Evolutionary conservation across 2,329 filamentous ascomycete genomes (phyloP).

Genomic region (Macrophomina phaseolina): DNA sequence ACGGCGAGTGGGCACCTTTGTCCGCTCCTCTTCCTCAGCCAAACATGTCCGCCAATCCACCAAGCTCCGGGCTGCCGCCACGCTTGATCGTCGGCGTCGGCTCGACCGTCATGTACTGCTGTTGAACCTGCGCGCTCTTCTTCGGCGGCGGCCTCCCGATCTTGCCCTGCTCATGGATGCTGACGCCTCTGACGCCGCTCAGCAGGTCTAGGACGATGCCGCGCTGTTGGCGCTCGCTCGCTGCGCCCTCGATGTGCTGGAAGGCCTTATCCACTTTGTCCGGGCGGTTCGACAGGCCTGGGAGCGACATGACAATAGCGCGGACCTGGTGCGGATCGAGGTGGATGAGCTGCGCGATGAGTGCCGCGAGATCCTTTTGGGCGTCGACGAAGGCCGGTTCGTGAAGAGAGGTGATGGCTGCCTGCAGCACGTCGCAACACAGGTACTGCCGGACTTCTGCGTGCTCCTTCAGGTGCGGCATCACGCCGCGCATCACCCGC

Average conservation of each 20-base stretch:
- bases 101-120: conserved; percentile 52
- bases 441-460: conserved; percentile 82
- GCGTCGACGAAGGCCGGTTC: conserved; percentile 97
- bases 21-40: conserved; percentile 24
- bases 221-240: conserved; percentile 74
- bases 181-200: conserved; percentile 85
- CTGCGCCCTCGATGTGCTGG: conserved; percentile 42
- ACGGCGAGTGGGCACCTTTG: too few relatives aligned
- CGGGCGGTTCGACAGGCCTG: conserved; percentile 67
- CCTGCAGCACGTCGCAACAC: conserved; percentile 84
- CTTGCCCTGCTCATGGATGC: conserved; percentile 91
- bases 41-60: conserved; percentile 55
- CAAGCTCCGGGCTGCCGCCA: conserved; percentile 49
- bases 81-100: conserved; percentile 42
- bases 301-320: conserved; percentile 77
- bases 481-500: conserved; percentile 81
- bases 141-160: conserved; percentile 55
- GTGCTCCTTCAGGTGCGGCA: conserved; percentile 73
- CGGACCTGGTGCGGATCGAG: conserved; percentile 71
- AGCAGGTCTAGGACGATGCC: conserved; percentile 83
- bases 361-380: conserved; percentile 85
- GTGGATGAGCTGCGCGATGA: conserved; percentile 85
- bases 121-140: conserved; percentile 42
- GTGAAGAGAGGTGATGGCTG: conserved; percentile 87
- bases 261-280: conserved; percentile 67